A percentile compares a stretch with the other conserved stretches of the same genome.
Conservation (phyloP, 805 yeast species). For the Vanderwaltozyma tropicalis region DNA sequence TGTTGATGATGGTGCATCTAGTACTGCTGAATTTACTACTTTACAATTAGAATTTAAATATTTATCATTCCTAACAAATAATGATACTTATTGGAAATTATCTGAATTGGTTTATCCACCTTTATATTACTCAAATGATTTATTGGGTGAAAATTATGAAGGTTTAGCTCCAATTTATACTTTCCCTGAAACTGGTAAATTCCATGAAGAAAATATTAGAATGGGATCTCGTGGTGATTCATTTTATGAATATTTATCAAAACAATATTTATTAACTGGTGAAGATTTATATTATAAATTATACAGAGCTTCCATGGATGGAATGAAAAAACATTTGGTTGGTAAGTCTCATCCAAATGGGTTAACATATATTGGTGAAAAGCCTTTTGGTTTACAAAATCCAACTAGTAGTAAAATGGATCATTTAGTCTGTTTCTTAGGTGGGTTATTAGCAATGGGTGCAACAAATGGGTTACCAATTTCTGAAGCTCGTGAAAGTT, state of each 20-base stretch:
- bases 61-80: conserved; percentile 70
- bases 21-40: conserved; percentile 85
- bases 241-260: conserved; percentile 78
- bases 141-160: conserved; percentile 28
- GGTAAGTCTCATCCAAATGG: conserved; percentile 50
- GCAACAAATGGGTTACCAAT: conserved; percentile 65
- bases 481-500: conserved; percentile 42
- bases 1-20: conserved; percentile 65
- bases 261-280: conserved; percentile 74
- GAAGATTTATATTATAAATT: conserved; percentile 53
- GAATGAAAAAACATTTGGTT: conserved; percentile 61
- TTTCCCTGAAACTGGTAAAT: conserved; percentile 63
- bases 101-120: conserved; percentile 66
- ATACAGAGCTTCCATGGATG: conserved; percentile 69
- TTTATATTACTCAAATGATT: conserved; percentile 47
- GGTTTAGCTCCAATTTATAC: conserved; percentile 81
- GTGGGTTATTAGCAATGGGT: conserved; percentile 81
- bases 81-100: conserved; percentile 62
- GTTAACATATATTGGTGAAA: conserved; percentile 67
- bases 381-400: conserved; percentile 48
- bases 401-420: conserved; percentile 70
- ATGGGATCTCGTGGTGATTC: conserved; percentile 91
- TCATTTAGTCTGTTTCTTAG: conserved; percentile 84
- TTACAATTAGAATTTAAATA: conserved; percentile 82
- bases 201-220: conserved; percentile 54